Base-by-base conservation (phyloP, 257 asterid species). In the Gentiana straminea region DNA sequence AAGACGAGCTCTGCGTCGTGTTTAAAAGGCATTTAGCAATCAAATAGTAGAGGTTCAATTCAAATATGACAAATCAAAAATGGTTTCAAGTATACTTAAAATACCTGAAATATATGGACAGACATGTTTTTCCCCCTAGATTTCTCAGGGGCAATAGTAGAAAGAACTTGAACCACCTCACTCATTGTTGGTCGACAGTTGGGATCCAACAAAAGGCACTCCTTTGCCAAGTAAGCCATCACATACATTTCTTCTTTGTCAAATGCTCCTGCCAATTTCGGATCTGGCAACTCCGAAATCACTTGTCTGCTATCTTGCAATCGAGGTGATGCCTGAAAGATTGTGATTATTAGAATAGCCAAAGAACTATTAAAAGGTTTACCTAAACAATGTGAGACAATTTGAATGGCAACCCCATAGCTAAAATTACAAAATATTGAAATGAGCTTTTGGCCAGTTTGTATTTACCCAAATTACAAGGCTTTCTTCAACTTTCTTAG, bases 101-200 rank as follows among this genome's bases (percentile, higher is more conserved):
- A 54, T 59, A 73, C 69, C 62, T 65, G 68, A 50, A 72, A 72
- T n/a, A 65, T 43, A 39, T 71, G 79, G 13, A 79, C 11, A 2
- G 85, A 76, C 61, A 78, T 54, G 71, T 83, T 70, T 35, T 77
- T 83, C 74, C 97, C 60, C 66, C 67, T 91, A 11, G 88, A 84
- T 78, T 79, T 84, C 65, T 81, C 78, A 1, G 93, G 94, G 57
- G 94, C 75, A 49, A 91, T 81, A 10, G 95, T 83, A 5, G 97
- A 87, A 64, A 91, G 87, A 52, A 87, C 75, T 54, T 91, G 98
- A 64, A 91, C 97, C 55, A 91, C 98, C 70, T 87, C 95, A 9
- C 80, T 76, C 98, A 91, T 87, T 67, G 75, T 84, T 46, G 98
- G 98, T 66, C 97, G 88, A 64, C 88, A 79, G 62, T 87, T 96